Evolutionary conservation across 768 basidiomycete genomes (phyloP), one percentile per base, ranked within the genome.

Genomic region (Amanita thiersii): DNA sequence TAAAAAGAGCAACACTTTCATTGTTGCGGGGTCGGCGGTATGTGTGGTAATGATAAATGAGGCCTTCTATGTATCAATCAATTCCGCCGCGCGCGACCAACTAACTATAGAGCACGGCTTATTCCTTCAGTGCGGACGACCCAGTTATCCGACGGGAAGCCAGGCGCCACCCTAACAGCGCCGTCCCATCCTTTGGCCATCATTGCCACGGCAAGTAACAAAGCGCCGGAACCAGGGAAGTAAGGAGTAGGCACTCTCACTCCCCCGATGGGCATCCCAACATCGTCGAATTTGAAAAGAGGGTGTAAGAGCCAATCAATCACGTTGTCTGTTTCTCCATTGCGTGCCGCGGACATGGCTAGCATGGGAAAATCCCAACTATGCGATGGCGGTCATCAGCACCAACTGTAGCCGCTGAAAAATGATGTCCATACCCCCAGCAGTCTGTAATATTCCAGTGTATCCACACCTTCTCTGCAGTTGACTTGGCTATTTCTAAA

Each of bases 361-460:
- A 78, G 66, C 69, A 77, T 72, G 0, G 75, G 73, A 47, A 77
- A 78, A 51, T 78, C 77, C 77, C 76, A 79, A 25, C 75, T 75
- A 45, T 28, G 26, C 33, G 19, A 5, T 21, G 15, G 36, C 28
- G n/a, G n/a, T n/a, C n/a, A n/a, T n/a, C n/a, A n/a, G n/a, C n/a
- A n/a, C n/a, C n/a, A n/a, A n/a, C n/a, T n/a, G n/a, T n/a, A n/a
- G n/a, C n/a, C n/a, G n/a, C n/a, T n/a, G n/a, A n/a, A n/a, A n/a
- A n/a, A n/a, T n/a, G n/a, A 28, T 10, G 25, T 14, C 52, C 69
- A 52, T 45, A 73, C 69, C 72, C 73, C 73, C 73, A 76, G 44
- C 65, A 68, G 44, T 73, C 68, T 6, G 67, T 66, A 24, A 69
- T 59, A 46, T 77, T 78, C 76, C 77, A 79, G 37, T 60, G 55